Percentiles rank a stretch among this genome's conserved stretches.
Conservation (phyloP, 1,139 yeast genomes). For the Kluyveromyces marxianus region DNA sequence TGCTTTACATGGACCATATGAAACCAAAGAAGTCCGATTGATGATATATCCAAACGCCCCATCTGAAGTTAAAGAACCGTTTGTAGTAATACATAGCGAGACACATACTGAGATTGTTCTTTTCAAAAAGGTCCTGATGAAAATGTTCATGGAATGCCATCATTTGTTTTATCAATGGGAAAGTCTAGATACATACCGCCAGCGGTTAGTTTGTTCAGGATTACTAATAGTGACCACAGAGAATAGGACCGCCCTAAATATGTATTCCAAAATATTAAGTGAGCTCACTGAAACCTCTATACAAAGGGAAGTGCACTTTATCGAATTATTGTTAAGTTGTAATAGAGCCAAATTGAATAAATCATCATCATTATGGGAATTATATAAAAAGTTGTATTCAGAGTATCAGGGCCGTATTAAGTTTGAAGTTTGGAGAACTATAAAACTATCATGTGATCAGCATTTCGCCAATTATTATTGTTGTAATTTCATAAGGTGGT, state of each 20-base stretch:
- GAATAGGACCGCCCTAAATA: slow-evolving; percentile 31
- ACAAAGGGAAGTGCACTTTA: slow-evolving; percentile 20
- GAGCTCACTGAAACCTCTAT: slow-evolving; percentile 5
- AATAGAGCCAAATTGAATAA: slow-evolving; percentile 36
- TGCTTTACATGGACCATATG: background rate
- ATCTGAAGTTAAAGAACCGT: slow-evolving; percentile 10
- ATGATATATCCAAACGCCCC: slow-evolving; percentile 19
- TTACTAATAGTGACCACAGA: slow-evolving; percentile 36
- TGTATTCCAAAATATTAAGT: slow-evolving; percentile 22
- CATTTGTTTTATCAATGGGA: slow-evolving; percentile 5
- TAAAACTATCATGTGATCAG: slow-evolving; percentile 19
- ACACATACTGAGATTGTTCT: slow-evolving; percentile 26
- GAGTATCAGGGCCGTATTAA: background rate
- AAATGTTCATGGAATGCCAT: slow-evolving; percentile 29
- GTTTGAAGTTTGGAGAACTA: slow-evolving; percentile 1
- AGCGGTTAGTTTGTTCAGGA: slow-evolving; percentile 29
- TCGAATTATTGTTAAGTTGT: slow-evolving; percentile 32
- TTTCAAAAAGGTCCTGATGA: slow-evolving; percentile 24
- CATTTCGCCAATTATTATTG: slow-evolving; percentile 42
- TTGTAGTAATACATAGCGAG: slow-evolving; percentile 14
- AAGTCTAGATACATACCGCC: background rate
- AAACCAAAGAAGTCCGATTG: slow-evolving; percentile 12
- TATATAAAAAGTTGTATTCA: background rate
- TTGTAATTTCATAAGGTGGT: slow-evolving; percentile 35
- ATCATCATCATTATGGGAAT: slow-evolving; percentile 38